These are phyloP conservation scores for Penicillium paneum DNA, from an alignment of 2,329 filamentous ascomycete genomes.

Conservation along the genomic window DNA sequence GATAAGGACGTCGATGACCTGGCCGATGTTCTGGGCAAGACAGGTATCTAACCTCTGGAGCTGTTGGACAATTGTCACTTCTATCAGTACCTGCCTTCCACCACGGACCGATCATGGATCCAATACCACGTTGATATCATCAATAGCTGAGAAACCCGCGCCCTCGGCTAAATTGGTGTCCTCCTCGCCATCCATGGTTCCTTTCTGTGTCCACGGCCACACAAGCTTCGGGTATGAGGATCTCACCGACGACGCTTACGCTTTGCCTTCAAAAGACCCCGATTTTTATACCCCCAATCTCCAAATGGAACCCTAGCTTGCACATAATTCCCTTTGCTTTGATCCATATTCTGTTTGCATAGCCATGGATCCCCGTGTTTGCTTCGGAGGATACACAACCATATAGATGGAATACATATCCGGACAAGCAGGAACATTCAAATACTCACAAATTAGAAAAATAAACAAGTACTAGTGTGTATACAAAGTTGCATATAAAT, in stretches of 20 bases:
- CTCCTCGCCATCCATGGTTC: not conserved
- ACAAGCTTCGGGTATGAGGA: constrained; percentile 11
- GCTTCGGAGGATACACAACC: constrained; percentile 16
- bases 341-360: constrained; percentile 21
- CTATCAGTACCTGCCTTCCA: constrained; percentile 2
- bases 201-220: not conserved
- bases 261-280: constrained; percentile 15
- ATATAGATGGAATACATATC: constrained; percentile 20
- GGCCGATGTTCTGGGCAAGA: constrained; percentile 72
- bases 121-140: not conserved
- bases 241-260: constrained; percentile 20
- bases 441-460: not conserved
- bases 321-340: constrained; percentile 22
- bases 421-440: not conserved
- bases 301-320: constrained; percentile 19
- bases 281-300: constrained; percentile 25
- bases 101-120: constrained; percentile 2
- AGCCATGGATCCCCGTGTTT: constrained; percentile 13
- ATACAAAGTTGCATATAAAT: not conserved
- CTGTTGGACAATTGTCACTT: not conserved
- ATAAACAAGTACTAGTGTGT: not conserved
- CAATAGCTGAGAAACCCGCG: not conserved
- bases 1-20: constrained; percentile 79
- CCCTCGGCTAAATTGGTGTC: not conserved
- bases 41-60: constrained; percentile 38